phyloP scores from a whole-genome alignment of 2,329 filamentous ascomycete genomes.

The Hypoxylon sp. region DNA sequence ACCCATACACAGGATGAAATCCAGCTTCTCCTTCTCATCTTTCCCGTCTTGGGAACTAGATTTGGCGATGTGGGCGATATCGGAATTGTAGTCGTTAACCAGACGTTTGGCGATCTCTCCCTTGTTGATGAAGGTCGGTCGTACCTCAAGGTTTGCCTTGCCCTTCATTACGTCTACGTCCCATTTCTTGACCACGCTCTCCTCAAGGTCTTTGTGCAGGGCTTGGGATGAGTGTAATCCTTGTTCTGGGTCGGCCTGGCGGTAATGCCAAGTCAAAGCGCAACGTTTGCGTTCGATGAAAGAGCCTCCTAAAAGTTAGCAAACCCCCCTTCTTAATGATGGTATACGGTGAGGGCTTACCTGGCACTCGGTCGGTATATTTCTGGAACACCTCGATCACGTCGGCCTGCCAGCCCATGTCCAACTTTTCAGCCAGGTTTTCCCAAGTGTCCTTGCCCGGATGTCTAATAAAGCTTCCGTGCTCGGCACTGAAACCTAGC shows the following conservation, averaged over 20 bases:
- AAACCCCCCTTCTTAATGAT: not conserved
- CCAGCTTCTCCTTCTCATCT: constrained; percentile 67
- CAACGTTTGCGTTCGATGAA: constrained; percentile 96
- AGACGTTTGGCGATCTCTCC: constrained; percentile 92
- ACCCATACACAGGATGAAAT: constrained; percentile 90
- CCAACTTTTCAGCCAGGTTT: constrained; percentile 85
- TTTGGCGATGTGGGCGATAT: constrained; percentile 50
- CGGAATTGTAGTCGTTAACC: constrained; percentile 76
- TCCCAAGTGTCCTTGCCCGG: constrained; percentile 84
- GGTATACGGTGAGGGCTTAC: constrained; percentile 58
- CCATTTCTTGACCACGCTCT: constrained; percentile 80
- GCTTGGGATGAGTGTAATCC: constrained; percentile 83
- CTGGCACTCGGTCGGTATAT: constrained; percentile 88
- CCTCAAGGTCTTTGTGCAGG: constrained; percentile 84
- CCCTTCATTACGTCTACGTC: constrained; percentile 97
- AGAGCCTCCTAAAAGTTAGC: constrained; percentile 68
- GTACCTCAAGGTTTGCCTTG: constrained; percentile 96
- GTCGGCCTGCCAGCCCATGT: constrained; percentile 93
- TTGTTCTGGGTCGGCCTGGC: constrained; percentile 87
- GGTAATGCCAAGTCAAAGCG: constrained; percentile 97
- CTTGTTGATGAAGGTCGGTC: constrained; percentile 98
- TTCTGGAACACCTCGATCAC: constrained; percentile 87
- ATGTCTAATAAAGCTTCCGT: constrained; percentile 92
- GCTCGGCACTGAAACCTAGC: constrained; percentile 95
- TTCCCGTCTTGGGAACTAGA: constrained; percentile 47